A percentile compares a stretch with the other conserved stretches of the same genome.
Evolutionary conservation across 1,284 basidiomycete genomes (phyloP).

Genomic region (Tetrapyrgos nigripes): DNA sequence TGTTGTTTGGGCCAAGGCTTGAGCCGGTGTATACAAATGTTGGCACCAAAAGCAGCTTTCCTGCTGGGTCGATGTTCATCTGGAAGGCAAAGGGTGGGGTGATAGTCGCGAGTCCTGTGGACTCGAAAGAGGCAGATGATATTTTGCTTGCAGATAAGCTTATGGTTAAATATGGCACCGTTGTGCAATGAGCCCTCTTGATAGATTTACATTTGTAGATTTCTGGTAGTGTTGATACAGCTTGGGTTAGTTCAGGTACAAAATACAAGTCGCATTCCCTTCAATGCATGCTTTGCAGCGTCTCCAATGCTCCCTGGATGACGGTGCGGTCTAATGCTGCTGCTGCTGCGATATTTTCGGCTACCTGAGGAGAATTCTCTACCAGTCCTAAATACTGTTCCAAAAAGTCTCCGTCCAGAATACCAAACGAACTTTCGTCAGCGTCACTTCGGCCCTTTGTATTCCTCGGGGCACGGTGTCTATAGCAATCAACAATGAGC

Average conservation of each 20-base stretch:
- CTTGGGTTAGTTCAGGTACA: too few species aligned
- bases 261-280: not conserved
- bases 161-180: constrained; percentile 1
- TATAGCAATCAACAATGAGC: constrained; percentile 29
- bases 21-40: not conserved
- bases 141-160: constrained; percentile 1
- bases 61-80: constrained; percentile 10
- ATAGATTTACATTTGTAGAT: not conserved
- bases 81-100: not conserved
- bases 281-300: constrained; percentile 12
- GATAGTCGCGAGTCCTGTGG: constrained; percentile 2
- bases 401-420: constrained; percentile 91
- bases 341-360: not conserved
- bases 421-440: constrained; percentile 68
- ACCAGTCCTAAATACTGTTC: constrained; percentile 63
- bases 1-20: constrained; percentile 4
- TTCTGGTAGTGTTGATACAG: too few species aligned
- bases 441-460: constrained; percentile 60
- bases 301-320: constrained; percentile 5
- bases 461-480: constrained; percentile 73
- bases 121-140: constrained; percentile 12
- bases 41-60: not conserved
- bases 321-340: not conserved
- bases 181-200: not conserved
- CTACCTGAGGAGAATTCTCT: not conserved